Evolutionary conservation across 1,284 basidiomycete species (phyloP), one percentile per base, ranked within the genome.

Genomic region (Cryptococcus depauperatus): DNA sequence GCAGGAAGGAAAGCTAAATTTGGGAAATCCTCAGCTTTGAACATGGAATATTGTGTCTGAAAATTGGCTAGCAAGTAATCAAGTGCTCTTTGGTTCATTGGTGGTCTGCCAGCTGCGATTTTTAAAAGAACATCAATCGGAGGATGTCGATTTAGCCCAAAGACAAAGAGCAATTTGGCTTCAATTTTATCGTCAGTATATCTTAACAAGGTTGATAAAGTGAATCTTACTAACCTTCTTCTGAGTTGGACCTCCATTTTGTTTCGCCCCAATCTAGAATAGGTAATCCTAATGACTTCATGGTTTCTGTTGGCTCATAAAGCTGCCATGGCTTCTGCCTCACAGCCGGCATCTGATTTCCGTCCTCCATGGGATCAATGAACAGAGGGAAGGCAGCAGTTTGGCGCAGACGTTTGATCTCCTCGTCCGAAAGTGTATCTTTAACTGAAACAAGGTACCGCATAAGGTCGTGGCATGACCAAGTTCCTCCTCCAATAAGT

Each of bases 381-480:
- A 90, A 86, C 43, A 77, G 77, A 0, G 80, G 79, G 58, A 96
- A 91, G 8, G 87, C 88, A 5, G 82, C 74, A 1, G 93, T 97
- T 57, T 84, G 76, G 41, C 77, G 77, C 21, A 98, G 75, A 14
- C 83, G 77, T 3, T 82, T 77, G 47, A 83, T 63, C 65, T 97
- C 93, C 5, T 80, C 75, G 0, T 72, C 46, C 0, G 79, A 77
- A 26, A 97, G 69, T 0, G 81, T 79, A 18, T 81, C 77, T 57
- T 82, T 80, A 9, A 95, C 86, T 5, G 84, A 83, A n/a, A 87
- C 85, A 5, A 97, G 78, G 63, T 95, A 92, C 59, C 83, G 84
- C 48, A 84, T 79, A n/a, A 92, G 75, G 41, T 71, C 69, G 16
- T 62, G 57, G 37, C 67, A 69, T 5, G 62, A 56, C 69, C 69